Evolutionary conservation across 345 rosid genomes (phyloP).

Genomic region (Orychophragmus violaceus): DNA sequence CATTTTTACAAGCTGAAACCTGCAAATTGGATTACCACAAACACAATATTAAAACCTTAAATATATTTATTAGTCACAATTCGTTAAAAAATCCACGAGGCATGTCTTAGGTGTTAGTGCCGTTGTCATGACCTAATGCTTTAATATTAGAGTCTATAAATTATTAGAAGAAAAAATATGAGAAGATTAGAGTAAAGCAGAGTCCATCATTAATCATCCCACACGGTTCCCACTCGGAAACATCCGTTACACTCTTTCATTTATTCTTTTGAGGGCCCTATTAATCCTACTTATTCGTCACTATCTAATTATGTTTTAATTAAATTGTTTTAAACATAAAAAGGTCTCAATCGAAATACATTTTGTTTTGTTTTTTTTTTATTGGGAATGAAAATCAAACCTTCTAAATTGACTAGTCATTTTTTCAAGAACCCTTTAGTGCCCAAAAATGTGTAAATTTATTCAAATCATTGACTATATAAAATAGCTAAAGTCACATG

Average conservation of each 20-base stretch:
- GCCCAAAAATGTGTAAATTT: not conserved
- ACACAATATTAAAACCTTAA: not conserved
- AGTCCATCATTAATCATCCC: conserved; percentile 1
- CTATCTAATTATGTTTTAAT: conserved; percentile 21
- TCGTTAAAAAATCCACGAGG: not conserved
- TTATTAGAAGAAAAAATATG: not conserved
- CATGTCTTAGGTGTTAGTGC: conserved; percentile 21
- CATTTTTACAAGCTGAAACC: conserved; percentile 88
- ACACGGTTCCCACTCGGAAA: conserved; percentile 37
- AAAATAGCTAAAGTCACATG: conserved; percentile 17
- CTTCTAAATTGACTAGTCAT: conserved; percentile 22
- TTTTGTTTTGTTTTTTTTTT: not conserved
- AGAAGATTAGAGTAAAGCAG: conserved; percentile 10
- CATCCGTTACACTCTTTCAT: not conserved
- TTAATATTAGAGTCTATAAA: not conserved
- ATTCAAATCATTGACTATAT: conserved; percentile 12
- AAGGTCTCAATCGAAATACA: not conserved
- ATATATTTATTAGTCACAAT: not conserved
- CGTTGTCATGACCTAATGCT: conserved; percentile 12
- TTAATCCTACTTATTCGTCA: conserved; percentile 8
- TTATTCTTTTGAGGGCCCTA: conserved; percentile 10
- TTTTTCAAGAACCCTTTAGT: conserved; percentile 7
- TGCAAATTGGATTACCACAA: conserved; percentile 27
- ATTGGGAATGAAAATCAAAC: conserved; percentile 16
- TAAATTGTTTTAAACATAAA: not conserved